A percentile compares a stretch with the other conserved stretches of the same genome.
These are phyloP conservation scores for Yamagishiella unicocca DNA, from an alignment of 139 green algal genomes.

Conservation along the genomic window DNA sequence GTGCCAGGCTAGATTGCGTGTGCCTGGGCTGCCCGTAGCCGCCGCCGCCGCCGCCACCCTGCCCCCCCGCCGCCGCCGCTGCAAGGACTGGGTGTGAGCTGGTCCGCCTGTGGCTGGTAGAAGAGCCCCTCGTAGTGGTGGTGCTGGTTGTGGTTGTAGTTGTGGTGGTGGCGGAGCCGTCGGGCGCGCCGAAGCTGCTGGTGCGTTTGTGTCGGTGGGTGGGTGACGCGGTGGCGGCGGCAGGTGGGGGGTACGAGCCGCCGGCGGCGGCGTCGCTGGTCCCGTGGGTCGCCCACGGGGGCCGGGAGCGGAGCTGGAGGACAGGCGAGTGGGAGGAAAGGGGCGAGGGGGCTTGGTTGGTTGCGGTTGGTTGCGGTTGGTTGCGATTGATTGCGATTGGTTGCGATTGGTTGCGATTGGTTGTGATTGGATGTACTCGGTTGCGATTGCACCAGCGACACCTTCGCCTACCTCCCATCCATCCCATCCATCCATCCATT, in stretches of 20 bases:
- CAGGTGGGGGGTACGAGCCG: not conserved
- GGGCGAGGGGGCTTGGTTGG: too few relatives aligned
- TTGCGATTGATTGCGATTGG: too few relatives aligned
- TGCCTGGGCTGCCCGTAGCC: too few relatives aligned
- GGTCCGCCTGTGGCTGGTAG: conserved; percentile 7
- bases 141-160: not conserved
- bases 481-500: too few relatives aligned
- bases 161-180: not conserved
- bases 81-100: conserved; percentile 2
- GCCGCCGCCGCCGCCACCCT: not conserved
- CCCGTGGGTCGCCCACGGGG: conserved; percentile 5
- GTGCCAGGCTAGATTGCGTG: not conserved
- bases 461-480: too few relatives aligned
- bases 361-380: too few relatives aligned
- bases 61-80: not conserved
- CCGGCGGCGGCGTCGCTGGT: too few relatives aligned
- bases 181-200: not conserved
- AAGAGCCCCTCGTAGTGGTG: not conserved
- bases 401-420: too few relatives aligned
- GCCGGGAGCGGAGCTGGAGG: conserved; percentile 4
- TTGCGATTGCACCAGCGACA: too few relatives aligned
- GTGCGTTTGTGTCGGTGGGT: not conserved
- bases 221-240: not conserved
- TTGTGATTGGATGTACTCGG: not conserved
- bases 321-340: too few relatives aligned